A percentile compares a stretch with the other conserved stretches of the same genome.
Evolutionary conservation across 2,329 filamentous ascomycete genomes (phyloP).

Genomic region (Botrytis fabae): DNA sequence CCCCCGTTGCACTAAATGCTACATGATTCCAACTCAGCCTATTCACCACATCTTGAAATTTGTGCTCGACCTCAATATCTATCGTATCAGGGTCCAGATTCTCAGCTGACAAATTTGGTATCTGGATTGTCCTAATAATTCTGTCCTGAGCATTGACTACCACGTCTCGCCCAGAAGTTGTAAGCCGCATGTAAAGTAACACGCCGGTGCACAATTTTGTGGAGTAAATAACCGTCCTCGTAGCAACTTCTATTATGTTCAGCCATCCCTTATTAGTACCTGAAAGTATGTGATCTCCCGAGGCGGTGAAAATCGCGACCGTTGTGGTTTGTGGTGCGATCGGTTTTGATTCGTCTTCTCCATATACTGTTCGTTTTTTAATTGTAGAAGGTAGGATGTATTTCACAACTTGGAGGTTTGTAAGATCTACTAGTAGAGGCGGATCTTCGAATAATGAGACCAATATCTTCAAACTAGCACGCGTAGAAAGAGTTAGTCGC

Average conservation of each 20-base stretch:
- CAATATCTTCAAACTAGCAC: conserved; percentile 72
- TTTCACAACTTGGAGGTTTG: conserved; percentile 68
- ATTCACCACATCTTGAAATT: conserved; percentile 97
- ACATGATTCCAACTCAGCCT: conserved; percentile 95
- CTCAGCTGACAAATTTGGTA: conserved; percentile 71
- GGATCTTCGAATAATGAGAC: conserved; percentile 93
- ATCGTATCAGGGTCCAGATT: conserved; percentile 82
- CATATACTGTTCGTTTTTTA: conserved; percentile 70
- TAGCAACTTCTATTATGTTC: conserved; percentile 86
- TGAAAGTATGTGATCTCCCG: conserved; percentile 84
- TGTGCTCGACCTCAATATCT: conserved; percentile 90
- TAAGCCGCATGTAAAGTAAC: conserved; percentile 83
- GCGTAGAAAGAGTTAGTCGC: conserved; percentile 15
- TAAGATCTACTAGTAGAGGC: conserved; percentile 82
- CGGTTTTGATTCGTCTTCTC: conserved; percentile 76
- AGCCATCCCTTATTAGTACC: conserved; percentile 95
- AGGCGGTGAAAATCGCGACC: conserved; percentile 81
- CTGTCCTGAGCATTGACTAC: conserved; percentile 93
- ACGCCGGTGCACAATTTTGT: conserved; percentile 84
- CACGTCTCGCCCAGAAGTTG: conserved; percentile 79
- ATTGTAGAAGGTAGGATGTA: conserved; percentile 72
- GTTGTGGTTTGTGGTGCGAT: conserved; percentile 91
- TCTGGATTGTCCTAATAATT: conserved; percentile 87
- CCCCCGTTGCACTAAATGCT: conserved; percentile 88
- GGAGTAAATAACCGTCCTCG: conserved; percentile 82